Evolutionary conservation across 805 yeast species (phyloP), one percentile per base, ranked within the genome.

Genomic region (Teunomyces kruisii): DNA sequence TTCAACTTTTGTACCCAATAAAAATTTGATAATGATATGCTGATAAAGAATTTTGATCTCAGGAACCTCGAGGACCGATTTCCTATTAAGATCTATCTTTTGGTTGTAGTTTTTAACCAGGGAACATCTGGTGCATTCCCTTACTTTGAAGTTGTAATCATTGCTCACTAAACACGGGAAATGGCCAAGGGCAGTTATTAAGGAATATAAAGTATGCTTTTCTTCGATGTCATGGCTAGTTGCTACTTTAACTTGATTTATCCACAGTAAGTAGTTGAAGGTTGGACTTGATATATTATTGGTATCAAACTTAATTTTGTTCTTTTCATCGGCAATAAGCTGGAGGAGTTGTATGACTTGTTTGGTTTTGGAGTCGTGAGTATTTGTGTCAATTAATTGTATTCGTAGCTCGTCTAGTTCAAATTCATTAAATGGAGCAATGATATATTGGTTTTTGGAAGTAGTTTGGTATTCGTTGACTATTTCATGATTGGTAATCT

Each of bases 121-220:
- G 5, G 64, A 58, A 59, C 83, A 78, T 9, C 53, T 51, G 7
- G 43, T 43, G 51, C 84, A 78, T 14, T 60, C 61, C 2, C 50
- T 50, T 0, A 61, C 42, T 6, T 49, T 45, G 30, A 52, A 55
- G 46, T 74, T 63, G 44, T 50, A 72, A 45, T 75, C 74, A 2
- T 57, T 62, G 19, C 62, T 59, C 1, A 67, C 40, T n/a, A 75
- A 38, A 52, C 83, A 78, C 4, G 77, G 69, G 40, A 68, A 66
- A 36, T 64, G 56, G 7, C 78, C 74, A 22, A 78, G 44, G 1
- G 76, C 62, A 9, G 72, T 64, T 9, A 76, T 56, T 4, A 71
- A 45, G 0, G 73, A 53, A 44, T 62, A 59, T 15, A 59, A 43
- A 6, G 58, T 44, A 6, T 45, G 35, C 13, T 38, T 38, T 9